Evolutionary conservation across 148 eudicot species (phyloP), one percentile per base, ranked within the genome.

Genomic region (Rhododendron ovatum): DNA sequence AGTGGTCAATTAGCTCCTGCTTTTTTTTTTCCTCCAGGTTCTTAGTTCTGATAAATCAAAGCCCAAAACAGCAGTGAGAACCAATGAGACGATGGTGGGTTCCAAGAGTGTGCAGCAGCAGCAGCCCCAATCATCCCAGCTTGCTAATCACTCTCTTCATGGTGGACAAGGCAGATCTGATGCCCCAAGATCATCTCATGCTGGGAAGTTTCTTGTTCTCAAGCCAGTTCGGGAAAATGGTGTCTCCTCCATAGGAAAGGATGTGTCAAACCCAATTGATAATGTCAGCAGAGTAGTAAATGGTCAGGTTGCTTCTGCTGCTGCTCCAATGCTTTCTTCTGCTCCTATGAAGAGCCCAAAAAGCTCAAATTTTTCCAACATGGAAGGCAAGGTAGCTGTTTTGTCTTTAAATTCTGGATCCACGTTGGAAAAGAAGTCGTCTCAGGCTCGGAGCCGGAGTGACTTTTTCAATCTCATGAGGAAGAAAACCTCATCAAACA

Each of bases 391-490:
- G 89, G 63, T 88, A 69, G 87, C 92, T 82, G 88, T 90, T 81
- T 84, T 88, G 77, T 85, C 86, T 75, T 82, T 94, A 81, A 89
- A 83, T 76, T 71, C 91, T 59, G 90, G 83, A 81, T 82, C 90
- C 11, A 80, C 59, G 41, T 86, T 85, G 81, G 98, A 93, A 75
- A 96, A 94, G 94, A 95, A 86, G 85, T 82, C 89, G 28, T 90
- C 95, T 76, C 95, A 93, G 69, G 91, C 92, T 50, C 95, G 91
- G 76, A 96, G 98, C 87, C 89, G 99, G 80, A 93, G 88, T 91
- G 97, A 95, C 79, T 96, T 96, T 84, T 94, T 96, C 81, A 95
- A 95, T 88, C 88, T 90, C 48, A 90, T 96, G 97, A 95, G 99
- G 90, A 94, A 91, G 86, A 95, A 96, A 86, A 82, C 85, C 79